These are phyloP conservation scores for Ophiognomonia clavigignenti-juglandacearum DNA, from an alignment of 2,329 filamentous ascomycete genomes.

Conservation along the genomic window DNA sequence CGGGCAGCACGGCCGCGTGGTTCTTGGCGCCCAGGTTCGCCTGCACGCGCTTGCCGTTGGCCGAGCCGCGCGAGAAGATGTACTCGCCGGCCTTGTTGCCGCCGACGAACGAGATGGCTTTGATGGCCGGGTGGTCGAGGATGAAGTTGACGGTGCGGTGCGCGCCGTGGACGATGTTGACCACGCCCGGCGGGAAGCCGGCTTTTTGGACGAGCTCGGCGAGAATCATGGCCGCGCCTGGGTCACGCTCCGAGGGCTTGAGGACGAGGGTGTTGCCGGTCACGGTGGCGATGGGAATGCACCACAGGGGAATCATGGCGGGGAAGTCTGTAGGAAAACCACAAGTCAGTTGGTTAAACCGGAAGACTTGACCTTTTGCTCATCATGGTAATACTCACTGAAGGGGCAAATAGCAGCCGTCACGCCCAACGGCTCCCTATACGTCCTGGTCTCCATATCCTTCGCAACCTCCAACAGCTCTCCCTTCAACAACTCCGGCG, in stretches of 20 bases:
- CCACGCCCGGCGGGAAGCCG: constrained; percentile 74
- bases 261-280: constrained; percentile 80
- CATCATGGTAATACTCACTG: constrained; percentile 48
- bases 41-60: constrained; percentile 84
- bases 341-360: not conserved
- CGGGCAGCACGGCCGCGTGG: constrained; percentile 77
- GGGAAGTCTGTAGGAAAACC: constrained; percentile 61
- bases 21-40: constrained; percentile 87
- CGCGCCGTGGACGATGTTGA: constrained; percentile 79
- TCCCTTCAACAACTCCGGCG: constrained; percentile 76
- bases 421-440: constrained; percentile 76
- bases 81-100: constrained; percentile 87
- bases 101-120: constrained; percentile 82
- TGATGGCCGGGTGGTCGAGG: constrained; percentile 78
- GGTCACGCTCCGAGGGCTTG: constrained; percentile 83
- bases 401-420: constrained; percentile 84
- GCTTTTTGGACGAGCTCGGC: constrained; percentile 76
- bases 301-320: constrained; percentile 92
- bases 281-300: constrained; percentile 76
- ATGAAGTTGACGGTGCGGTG: constrained; percentile 82
- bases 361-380: too few relatives aligned
- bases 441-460: constrained; percentile 84
- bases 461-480: constrained; percentile 81
- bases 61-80: constrained; percentile 73
- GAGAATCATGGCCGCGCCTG: constrained; percentile 79